These are phyloP conservation scores for Gossypium trilobum DNA, from an alignment of 441 rosid species.

Conservation along the genomic window DNA sequence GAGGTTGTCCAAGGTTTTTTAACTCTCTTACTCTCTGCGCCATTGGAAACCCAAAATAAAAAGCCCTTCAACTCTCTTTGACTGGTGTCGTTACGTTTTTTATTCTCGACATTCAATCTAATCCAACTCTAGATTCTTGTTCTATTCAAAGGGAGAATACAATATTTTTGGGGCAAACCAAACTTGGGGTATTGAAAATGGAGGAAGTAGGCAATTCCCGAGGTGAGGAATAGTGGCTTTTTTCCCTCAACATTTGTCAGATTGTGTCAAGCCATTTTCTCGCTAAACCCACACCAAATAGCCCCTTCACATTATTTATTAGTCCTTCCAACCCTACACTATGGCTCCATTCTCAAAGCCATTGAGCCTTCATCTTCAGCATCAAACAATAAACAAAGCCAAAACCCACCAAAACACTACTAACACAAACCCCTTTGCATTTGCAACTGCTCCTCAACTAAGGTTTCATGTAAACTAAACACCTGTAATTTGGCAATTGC, in stretches of 20 bases:
- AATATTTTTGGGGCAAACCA: slow-evolving; percentile 8
- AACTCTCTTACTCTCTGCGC: too few species aligned
- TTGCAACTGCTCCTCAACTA: neutral
- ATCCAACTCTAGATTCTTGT: neutral
- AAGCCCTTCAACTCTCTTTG: neutral
- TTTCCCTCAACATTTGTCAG: slow-evolving; percentile 1
- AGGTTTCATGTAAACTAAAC: neutral
- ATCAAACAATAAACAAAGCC: slow-evolving; percentile 5
- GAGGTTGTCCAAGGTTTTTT: neutral
- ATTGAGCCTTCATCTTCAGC: neutral
- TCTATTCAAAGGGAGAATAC: neutral
- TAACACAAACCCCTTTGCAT: neutral
- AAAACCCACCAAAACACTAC: neutral
- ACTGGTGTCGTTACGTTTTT: neutral
- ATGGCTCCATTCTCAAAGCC: slow-evolving; percentile 9
- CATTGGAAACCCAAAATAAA: too few species aligned
- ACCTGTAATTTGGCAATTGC: slow-evolving; percentile 1
- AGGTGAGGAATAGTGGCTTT: slow-evolving; percentile 11
- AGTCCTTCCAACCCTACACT: neutral
- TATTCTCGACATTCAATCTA: neutral
- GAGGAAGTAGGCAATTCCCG: slow-evolving; percentile 21
- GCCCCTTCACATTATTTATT: neutral
- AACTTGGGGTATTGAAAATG: slow-evolving; percentile 13
- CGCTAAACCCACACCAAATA: slow-evolving; percentile 13
- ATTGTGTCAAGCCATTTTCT: slow-evolving; percentile 27